Base-by-base conservation (phyloP, 352 stramenopile species). In the Phytophthora brassicae region DNA sequence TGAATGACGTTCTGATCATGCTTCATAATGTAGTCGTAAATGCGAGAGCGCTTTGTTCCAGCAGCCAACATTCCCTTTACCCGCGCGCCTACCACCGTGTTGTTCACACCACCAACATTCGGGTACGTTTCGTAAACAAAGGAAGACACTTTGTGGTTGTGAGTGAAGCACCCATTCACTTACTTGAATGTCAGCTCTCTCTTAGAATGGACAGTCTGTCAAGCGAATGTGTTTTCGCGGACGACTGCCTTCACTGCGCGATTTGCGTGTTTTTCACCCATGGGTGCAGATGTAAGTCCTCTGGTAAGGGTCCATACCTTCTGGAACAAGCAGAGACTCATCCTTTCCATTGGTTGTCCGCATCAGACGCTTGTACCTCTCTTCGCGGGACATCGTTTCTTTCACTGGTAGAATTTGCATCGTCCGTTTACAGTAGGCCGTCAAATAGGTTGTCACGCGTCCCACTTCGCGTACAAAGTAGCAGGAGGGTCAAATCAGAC, bases 1-100 rank as follows among this genome's bases (percentile, higher is more conserved):
- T 67, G 56, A 4, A 71, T 67, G 4, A 60, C 52, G 17, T 71
- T 71, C 23, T 71, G 39, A n/a, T 64, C 50, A 13, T 70, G 43
- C 9, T 58, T 29, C 4, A 66, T 20, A 4, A 62, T 36, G 4
- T 56, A 70, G 14, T 66, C 50, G 36, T 61, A 70, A 9, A 66
- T 66, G 0, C 13, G 6, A 2, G 56, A 58, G 0, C 50, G 20
- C 38, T 55, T 60, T 1, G 42, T 23, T 2, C 56, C 56, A 0
- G 60, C 50, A 3, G 56, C 20, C 6, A 70, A 22, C 56, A 70
- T 69, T 0, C 53, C 61, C 19, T 64, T 23, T 3, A 63, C 36
- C 3, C 48, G 31, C 1, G 55, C 49, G 2, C 11, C 28, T 13
- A 65, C 26, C 2, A 36, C 1, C 2, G 13, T 2, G n/a, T 60